These are phyloP conservation scores for Baudoinia panamericana DNA, from an alignment of 495 filamentous ascomycete genomes.

Conservation along the genomic window DNA sequence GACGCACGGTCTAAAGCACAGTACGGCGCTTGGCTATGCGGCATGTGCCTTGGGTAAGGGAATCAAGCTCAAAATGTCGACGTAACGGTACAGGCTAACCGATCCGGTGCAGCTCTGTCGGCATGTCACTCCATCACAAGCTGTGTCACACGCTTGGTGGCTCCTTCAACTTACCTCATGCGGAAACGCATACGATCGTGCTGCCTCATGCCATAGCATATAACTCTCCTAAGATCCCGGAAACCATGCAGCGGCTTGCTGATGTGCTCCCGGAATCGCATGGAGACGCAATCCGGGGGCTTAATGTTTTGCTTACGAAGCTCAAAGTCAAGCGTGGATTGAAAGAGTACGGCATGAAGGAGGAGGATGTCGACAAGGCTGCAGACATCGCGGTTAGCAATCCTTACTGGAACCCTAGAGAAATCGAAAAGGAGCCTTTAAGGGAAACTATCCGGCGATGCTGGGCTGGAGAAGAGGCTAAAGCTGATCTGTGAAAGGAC, in stretches of 20 bases:
- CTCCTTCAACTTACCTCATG: constrained; percentile 56
- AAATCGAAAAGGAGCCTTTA: constrained; percentile 42
- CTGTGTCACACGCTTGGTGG: constrained; percentile 57
- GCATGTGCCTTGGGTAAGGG: constrained; percentile 37
- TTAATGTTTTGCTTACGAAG: constrained; percentile 47
- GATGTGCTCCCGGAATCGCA: constrained; percentile 45
- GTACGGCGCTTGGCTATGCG: constrained; percentile 57
- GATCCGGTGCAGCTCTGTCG: constrained; percentile 53
- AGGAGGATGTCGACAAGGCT: constrained; percentile 52
- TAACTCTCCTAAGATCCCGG: constrained; percentile 50
- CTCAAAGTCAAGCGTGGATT: constrained; percentile 46
- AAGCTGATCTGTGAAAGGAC: constrained; percentile 43
- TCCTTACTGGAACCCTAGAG: constrained; percentile 52
- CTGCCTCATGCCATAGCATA: constrained; percentile 56
- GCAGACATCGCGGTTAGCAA: constrained; percentile 52
- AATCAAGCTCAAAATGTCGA: too few species aligned
- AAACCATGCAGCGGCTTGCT: constrained; percentile 44
- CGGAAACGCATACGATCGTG: constrained; percentile 57
- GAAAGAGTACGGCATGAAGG: constrained; percentile 50
- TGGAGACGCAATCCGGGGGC: constrained; percentile 45
- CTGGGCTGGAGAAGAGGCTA: constrained; percentile 55
- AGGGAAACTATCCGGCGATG: constrained; percentile 52
- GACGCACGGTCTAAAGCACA: constrained; percentile 44
- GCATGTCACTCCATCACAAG: constrained; percentile 61
- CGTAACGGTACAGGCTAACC: too few species aligned